Conservation (phyloP, 805 yeast genomes). For the Kazachstania kunashirensis region DNA sequence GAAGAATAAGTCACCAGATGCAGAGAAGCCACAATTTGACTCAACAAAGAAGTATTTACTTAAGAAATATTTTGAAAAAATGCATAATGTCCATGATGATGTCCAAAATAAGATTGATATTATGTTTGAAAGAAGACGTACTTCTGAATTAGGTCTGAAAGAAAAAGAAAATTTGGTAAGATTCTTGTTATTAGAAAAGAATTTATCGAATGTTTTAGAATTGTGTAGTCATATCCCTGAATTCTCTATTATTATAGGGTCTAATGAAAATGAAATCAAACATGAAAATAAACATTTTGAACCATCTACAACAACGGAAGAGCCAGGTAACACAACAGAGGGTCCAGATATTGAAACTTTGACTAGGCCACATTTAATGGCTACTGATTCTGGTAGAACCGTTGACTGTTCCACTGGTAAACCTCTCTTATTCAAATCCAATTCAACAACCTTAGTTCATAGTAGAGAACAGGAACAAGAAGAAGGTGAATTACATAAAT, state of each 20-base stretch:
- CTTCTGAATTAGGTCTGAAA: slow-evolving; percentile 45
- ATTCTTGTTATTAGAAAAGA: slow-evolving; percentile 58
- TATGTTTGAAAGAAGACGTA: slow-evolving; percentile 47
- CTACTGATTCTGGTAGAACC: slow-evolving; percentile 49
- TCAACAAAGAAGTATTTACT: slow-evolving; percentile 32
- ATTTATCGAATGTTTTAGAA: slow-evolving; percentile 46
- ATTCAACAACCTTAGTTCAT: slow-evolving; percentile 53
- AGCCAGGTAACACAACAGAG: background rate
- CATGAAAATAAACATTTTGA: slow-evolving; percentile 8
- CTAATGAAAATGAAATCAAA: slow-evolving; percentile 3
- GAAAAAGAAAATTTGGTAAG: slow-evolving; percentile 70
- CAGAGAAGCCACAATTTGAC: slow-evolving; percentile 8
- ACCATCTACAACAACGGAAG: slow-evolving; percentile 1
- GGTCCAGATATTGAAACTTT: slow-evolving; percentile 1
- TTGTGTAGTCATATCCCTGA: slow-evolving; percentile 26
- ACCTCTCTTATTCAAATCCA: slow-evolving; percentile 56
- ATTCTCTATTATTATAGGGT: slow-evolving; percentile 10
- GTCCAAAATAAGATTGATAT: slow-evolving; percentile 45
- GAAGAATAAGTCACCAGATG: background rate
- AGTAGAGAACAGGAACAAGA: slow-evolving; percentile 72
- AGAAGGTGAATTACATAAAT: slow-evolving; percentile 83
- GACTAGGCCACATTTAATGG: slow-evolving; percentile 57
- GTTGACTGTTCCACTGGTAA: slow-evolving; percentile 64
- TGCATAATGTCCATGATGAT: slow-evolving; percentile 28
- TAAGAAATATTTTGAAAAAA: slow-evolving; percentile 35